Conservation (phyloP, 352 stramenopile species). For the Pythium sp. region DNA sequence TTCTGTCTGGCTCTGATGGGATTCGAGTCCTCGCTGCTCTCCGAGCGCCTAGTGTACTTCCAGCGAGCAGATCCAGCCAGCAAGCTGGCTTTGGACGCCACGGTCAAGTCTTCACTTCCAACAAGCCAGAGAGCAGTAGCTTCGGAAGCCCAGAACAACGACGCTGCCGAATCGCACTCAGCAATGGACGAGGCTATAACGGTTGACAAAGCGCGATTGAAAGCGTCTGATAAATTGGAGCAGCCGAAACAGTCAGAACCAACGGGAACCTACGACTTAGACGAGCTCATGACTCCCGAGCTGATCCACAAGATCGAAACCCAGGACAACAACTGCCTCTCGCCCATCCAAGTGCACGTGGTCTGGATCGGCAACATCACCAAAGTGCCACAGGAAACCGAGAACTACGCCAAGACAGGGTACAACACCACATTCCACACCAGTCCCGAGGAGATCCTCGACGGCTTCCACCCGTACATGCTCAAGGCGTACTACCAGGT, state of each 20-base stretch:
- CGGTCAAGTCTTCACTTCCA: background rate
- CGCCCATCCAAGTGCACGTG: slow-evolving; percentile 8
- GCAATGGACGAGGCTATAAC: no score
- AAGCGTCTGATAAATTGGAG: no score
- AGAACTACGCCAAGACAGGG: no score
- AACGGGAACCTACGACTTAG: background rate
- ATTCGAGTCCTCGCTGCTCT: background rate
- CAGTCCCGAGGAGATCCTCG: slow-evolving; percentile 15
- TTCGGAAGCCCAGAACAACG: background rate
- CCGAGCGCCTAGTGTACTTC: background rate
- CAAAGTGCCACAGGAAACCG: no score
- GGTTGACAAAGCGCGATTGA: no score
- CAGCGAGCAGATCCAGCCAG: background rate
- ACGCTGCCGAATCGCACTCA: background rate
- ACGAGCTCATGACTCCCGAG: slow-evolving; percentile 12
- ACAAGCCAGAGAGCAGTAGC: background rate
- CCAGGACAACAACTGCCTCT: background rate
- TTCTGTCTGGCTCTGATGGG: background rate
- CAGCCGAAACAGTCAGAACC: no score
- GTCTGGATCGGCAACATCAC: slow-evolving; percentile 13
- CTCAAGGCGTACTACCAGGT: slow-evolving; percentile 8
- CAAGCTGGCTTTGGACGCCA: background rate
- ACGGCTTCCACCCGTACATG: slow-evolving; percentile 13
- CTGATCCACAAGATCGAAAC: background rate
- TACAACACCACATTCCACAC: slow-evolving; percentile 11